phyloP scores from a whole-genome alignment of 2,329 filamentous ascomycete species.

The Trichothecium sympodiale region DNA sequence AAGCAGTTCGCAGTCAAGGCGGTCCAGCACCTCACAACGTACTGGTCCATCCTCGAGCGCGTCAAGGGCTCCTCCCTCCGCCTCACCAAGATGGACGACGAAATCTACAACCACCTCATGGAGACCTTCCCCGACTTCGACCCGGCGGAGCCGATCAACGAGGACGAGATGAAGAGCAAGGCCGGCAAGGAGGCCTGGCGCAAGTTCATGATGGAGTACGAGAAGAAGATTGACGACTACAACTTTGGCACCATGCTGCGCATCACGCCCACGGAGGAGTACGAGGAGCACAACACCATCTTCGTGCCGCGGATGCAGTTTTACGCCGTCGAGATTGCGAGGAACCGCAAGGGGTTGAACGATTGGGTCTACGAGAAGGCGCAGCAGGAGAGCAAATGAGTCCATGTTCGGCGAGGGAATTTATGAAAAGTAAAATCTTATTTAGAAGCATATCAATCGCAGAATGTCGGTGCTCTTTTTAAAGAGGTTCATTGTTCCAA shows the following conservation, averaged over 20 bases:
- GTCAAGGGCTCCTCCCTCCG: slow-evolving; percentile 80
- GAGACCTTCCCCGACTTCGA: slow-evolving; percentile 89
- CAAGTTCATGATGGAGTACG: slow-evolving; percentile 85
- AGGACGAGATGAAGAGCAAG: slow-evolving; percentile 98
- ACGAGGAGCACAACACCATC: slow-evolving; percentile 80
- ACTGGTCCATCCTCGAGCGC: slow-evolving; percentile 91
- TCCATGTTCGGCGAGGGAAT: too few species aligned
- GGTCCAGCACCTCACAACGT: slow-evolving; percentile 92
- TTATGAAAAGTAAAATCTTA: too few species aligned
- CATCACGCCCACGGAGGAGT: slow-evolving; percentile 66
- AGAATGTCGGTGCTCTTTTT: too few species aligned
- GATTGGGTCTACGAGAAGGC: slow-evolving; percentile 93
- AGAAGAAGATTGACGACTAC: slow-evolving; percentile 92
- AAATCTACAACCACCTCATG: slow-evolving; percentile 84
- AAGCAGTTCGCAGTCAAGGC: slow-evolving; percentile 98
- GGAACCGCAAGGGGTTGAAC: slow-evolving; percentile 78
- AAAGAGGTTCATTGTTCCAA: too few species aligned
- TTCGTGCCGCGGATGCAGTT: slow-evolving; percentile 59
- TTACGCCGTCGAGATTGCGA: slow-evolving; percentile 41
- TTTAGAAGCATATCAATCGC: too few species aligned
- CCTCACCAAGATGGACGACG: slow-evolving; percentile 88
- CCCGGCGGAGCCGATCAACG: slow-evolving; percentile 66
- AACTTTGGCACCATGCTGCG: slow-evolving; percentile 96
- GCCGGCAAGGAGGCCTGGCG: slow-evolving; percentile 88
- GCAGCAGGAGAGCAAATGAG: slow-evolving; percentile 39